Conservation (phyloP, 192 early-diverging fungal genomes). For the Jimgerdemannia flammicorona region DNA sequence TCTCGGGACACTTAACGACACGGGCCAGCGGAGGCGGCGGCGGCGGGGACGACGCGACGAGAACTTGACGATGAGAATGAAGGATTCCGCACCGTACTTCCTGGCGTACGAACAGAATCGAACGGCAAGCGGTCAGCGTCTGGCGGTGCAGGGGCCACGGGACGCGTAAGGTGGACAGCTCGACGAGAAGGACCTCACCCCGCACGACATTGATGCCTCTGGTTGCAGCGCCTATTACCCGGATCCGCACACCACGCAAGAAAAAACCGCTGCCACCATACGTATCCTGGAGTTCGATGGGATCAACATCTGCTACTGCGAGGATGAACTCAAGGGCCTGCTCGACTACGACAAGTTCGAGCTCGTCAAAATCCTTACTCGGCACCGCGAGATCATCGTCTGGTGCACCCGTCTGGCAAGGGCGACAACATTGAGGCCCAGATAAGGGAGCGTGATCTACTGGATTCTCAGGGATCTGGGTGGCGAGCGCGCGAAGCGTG, state of each 20-base stretch:
- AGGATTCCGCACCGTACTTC: constrained; percentile 44
- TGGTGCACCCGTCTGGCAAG: constrained; percentile 88
- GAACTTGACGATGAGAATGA: constrained; percentile 49
- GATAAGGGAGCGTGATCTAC: constrained; percentile 65
- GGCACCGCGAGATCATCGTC: constrained; percentile 83
- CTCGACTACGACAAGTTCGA: constrained; percentile 98
- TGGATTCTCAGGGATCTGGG: constrained; percentile 73
- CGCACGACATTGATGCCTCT: constrained; percentile 94
- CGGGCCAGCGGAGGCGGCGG: constrained; percentile 23
- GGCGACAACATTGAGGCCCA: constrained; percentile 54
- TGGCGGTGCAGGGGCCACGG: constrained; percentile 3
- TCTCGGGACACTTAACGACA: constrained; percentile 26
- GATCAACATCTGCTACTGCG: constrained; percentile 74
- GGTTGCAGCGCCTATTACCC: constrained; percentile 89
- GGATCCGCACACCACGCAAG: constrained; percentile 83
- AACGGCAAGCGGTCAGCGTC: background rate
- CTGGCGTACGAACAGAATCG: constrained; percentile 10
- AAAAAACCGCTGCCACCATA: constrained; percentile 78
- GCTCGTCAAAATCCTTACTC: constrained; percentile 83
- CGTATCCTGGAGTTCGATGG: constrained; percentile 64
- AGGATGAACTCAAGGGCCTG: constrained; percentile 94
- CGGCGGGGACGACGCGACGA: constrained; percentile 48
- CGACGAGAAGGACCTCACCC: constrained; percentile 39
- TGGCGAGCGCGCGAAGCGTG: constrained; percentile 49
- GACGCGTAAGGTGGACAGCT: background rate